Evolutionary conservation across 192 early-diverging fungal species (phyloP).

Genomic region (Linderina pennispora): DNA sequence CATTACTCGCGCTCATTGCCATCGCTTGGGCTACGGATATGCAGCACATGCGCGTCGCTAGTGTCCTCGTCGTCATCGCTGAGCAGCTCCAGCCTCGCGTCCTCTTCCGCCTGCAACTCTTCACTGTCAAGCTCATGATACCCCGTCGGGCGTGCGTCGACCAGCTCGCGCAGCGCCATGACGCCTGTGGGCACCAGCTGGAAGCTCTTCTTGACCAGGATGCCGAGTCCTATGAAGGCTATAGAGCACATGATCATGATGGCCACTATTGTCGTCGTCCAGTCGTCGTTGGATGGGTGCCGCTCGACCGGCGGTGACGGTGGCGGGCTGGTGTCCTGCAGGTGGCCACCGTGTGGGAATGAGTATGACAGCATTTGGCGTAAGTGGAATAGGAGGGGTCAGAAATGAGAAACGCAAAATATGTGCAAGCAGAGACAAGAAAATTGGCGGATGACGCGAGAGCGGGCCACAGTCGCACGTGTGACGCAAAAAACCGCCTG

Average conservation of each 20-base stretch:
- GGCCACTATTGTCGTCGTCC: slow-evolving; percentile 34
- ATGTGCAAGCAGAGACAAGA: no score
- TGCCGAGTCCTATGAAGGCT: slow-evolving; percentile 23
- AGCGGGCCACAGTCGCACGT: no score
- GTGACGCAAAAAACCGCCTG: no score
- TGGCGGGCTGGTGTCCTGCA: slow-evolving; percentile 8
- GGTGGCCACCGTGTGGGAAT: no score
- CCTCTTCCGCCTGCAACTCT: slow-evolving; percentile 5
- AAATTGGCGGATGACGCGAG: no score
- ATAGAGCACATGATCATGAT: slow-evolving; percentile 36
- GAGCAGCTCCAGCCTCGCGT: slow-evolving; percentile 9
- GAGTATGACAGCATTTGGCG: no score
- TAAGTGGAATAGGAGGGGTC: no score
- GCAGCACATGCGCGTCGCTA: slow-evolving; percentile 5
- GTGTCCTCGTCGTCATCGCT: slow-evolving; percentile 14
- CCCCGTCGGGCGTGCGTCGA: slow-evolving; percentile 4
- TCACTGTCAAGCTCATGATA: slow-evolving; percentile 26
- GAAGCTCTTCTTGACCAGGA: slow-evolving; percentile 35
- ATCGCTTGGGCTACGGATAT: slow-evolving; percentile 1
- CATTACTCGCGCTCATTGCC: no score
- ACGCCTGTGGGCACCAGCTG: slow-evolving; percentile 43
- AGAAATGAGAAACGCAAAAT: no score
- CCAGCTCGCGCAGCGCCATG: slow-evolving; percentile 29
- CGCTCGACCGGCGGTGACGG: slow-evolving; percentile 20
- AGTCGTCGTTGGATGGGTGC: slow-evolving; percentile 45